phyloP scores from a whole-genome alignment of 225 moss, liverwort and hornwort genomes.

The Physcomitrium patens region DNA sequence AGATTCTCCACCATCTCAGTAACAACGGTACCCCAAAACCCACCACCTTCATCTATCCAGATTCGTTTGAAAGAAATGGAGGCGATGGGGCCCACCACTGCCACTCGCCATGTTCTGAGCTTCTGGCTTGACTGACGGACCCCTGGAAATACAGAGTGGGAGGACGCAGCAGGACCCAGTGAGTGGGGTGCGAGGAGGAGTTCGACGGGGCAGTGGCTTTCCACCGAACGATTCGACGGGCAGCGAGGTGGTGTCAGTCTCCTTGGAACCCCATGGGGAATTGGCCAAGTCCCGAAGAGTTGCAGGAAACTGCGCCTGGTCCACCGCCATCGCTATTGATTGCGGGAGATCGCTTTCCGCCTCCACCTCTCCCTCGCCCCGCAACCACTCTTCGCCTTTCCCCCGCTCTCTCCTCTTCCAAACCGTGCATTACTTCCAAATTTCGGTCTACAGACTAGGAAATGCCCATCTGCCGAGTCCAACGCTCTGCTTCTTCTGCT shows the following conservation, averaged over 20 bases:
- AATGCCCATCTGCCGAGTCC: neutral
- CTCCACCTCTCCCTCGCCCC: slow-evolving; percentile 21
- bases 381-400: slow-evolving; percentile 24
- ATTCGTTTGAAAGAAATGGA: too few species aligned
- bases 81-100: too few species aligned
- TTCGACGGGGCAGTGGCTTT: too few species aligned
- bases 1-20: too few species aligned
- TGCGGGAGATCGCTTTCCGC: slow-evolving; percentile 19
- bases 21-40: too few species aligned
- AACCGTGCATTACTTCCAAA: slow-evolving; percentile 10
- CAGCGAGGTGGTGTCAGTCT: slow-evolving; percentile 28
- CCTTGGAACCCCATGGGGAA: too few species aligned
- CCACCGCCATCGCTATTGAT: slow-evolving; percentile 50
- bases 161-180: too few species aligned
- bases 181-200: too few species aligned
- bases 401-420: slow-evolving; percentile 4
- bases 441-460: slow-evolving; percentile 5
- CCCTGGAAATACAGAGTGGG: too few species aligned
- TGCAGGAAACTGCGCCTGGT: slow-evolving; percentile 39
- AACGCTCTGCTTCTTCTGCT: neutral
- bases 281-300: neutral
- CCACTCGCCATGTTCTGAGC: too few species aligned
- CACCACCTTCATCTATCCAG: too few species aligned
- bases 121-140: too few species aligned
- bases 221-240: slow-evolving; percentile 38